phyloP scores from a whole-genome alignment of 2,329 filamentous ascomycete genomes.

The Neofusicoccum umdonicola region DNA sequence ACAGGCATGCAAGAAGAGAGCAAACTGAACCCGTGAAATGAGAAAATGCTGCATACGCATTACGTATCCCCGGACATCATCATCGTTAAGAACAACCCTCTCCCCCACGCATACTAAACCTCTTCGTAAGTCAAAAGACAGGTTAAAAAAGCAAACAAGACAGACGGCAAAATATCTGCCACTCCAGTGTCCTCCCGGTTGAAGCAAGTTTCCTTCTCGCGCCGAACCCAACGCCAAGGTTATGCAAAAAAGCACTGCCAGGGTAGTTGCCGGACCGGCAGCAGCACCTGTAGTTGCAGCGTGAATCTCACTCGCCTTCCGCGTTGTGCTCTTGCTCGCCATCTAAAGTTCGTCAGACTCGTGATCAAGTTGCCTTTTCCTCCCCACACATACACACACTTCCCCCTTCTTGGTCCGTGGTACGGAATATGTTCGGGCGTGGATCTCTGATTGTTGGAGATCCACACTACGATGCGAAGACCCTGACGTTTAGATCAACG shows the following conservation, averaged over 20 bases:
- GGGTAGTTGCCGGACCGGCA: background rate
- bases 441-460: background rate
- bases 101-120: slow-evolving; percentile 1
- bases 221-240: slow-evolving; percentile 18
- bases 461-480: slow-evolving; percentile 62
- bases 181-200: slow-evolving; percentile 10
- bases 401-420: background rate
- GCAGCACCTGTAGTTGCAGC: slow-evolving; percentile 3
- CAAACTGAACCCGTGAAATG: background rate
- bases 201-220: slow-evolving; percentile 14
- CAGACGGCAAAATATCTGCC: slow-evolving; percentile 13
- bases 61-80: slow-evolving; percentile 9
- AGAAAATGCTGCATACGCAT: slow-evolving; percentile 11
- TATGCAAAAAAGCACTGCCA: slow-evolving; percentile 17
- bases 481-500: slow-evolving; percentile 74
- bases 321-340: background rate
- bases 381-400: slow-evolving; percentile 11
- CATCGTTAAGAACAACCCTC: slow-evolving; percentile 4
- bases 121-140: slow-evolving; percentile 12
- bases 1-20: too few species aligned
- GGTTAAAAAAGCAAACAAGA: slow-evolving; percentile 6
- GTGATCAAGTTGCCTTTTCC: slow-evolving; percentile 11
- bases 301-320: slow-evolving; percentile 11
- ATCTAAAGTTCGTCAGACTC: slow-evolving; percentile 8
- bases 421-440: background rate